Base-by-base conservation (phyloP, 495 filamentous ascomycete species). In the Hypoxylon lienhwacheense region DNA sequence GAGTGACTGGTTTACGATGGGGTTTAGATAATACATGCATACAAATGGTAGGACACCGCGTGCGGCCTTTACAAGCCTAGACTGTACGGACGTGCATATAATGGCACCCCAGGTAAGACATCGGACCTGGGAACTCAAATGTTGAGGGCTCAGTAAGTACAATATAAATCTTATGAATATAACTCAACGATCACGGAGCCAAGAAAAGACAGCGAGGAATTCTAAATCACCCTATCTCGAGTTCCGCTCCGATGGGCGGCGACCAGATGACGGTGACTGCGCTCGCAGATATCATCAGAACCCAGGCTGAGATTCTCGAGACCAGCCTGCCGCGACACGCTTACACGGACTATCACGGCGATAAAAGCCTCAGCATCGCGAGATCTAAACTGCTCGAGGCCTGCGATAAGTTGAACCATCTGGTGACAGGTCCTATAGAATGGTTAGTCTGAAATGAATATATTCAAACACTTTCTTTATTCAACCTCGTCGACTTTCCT, bases 281-380 rank as follows among this genome's bases (percentile, higher is more conserved):
- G 19, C 59, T 62, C 19, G 59, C 59, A 40, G 53, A 62, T 20
- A 62, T 62, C 21, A 62, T 62, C 42, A 50, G 37, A 32, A 37
- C 28, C 31, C 59, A 62, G 14, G 59, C 59, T 3, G 59, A 62
- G 37, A 62, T 62, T 4, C 47, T 62, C 16, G 59, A 62, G 36
- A 57, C 59, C 1, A 53, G 41, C 15, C 24, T 56, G n/a, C 59
- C 59, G 35, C 53, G 42, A 14, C 41, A 62, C 5, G 53, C 59
- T 45, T 57, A 56, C 47, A 52, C 59, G 0, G 59, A 62, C 15
- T 52, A 56, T 11, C 52, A 62, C 42, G 58, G 52, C 47, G 59
- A 62, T 57, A 53, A 52, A 56, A 57, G 52, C 59, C 59, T 62
- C 59, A 53, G 36, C 42, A 57, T 57, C 53, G 59, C 59, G 42